Percentiles rank a stretch among this genome's conserved stretches.
phyloP scores from a whole-genome alignment of 352 stramenopile species.

The Phytopythium montanum region DNA sequence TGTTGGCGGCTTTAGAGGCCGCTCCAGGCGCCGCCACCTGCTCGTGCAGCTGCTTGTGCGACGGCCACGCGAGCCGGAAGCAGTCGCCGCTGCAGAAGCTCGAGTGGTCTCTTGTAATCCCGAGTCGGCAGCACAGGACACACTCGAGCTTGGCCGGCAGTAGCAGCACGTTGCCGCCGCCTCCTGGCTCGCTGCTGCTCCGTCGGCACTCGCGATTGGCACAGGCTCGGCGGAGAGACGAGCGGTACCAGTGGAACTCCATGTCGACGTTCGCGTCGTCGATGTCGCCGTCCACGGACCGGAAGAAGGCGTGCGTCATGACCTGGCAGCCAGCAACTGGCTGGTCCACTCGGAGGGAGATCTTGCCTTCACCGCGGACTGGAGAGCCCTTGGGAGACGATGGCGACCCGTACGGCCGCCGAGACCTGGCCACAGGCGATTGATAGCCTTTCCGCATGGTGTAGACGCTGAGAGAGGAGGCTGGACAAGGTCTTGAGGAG shows the following conservation, averaged over 20 bases:
- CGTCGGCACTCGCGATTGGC: conserved; percentile 57
- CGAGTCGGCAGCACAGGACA: conserved; percentile 58
- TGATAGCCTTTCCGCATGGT: conserved; percentile 29
- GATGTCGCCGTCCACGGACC: conserved; percentile 60
- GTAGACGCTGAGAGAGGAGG: neutral
- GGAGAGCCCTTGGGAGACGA: conserved; percentile 56
- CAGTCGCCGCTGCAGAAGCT: conserved; percentile 69
- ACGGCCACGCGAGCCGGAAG: conserved; percentile 60
- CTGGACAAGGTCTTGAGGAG: no score
- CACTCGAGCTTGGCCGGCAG: conserved; percentile 74
- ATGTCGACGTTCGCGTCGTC: conserved; percentile 70
- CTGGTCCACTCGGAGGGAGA: conserved; percentile 74
- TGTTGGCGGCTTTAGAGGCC: conserved; percentile 8
- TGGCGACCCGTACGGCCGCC: conserved; percentile 13
- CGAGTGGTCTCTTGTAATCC: conserved; percentile 61
- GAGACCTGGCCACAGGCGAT: conserved; percentile 21
- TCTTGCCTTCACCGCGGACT: conserved; percentile 58
- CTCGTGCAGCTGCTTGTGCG: conserved; percentile 65
- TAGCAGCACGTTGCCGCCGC: conserved; percentile 64
- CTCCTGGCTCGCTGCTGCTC: conserved; percentile 33
- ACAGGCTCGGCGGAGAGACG: conserved; percentile 47
- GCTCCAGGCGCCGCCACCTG: conserved; percentile 15
- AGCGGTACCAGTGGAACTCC: conserved; percentile 69
- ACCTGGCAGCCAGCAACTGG: conserved; percentile 64
- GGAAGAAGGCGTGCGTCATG: conserved; percentile 79